Conservation (phyloP, 192 early-diverging fungal species). For the Chytriomyces sp. region DNA sequence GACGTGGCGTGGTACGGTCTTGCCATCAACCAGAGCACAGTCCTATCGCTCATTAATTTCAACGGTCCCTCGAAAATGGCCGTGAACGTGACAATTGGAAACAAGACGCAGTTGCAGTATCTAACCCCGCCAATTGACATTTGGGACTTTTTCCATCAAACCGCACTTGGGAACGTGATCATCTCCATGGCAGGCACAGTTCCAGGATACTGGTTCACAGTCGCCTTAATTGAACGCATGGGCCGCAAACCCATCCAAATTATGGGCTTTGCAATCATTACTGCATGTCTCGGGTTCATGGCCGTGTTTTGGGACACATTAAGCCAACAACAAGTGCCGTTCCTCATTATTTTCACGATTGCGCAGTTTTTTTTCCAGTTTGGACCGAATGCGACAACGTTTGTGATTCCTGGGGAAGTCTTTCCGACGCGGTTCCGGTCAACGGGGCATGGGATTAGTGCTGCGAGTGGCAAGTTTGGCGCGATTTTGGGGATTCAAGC, state of each 20-base stretch:
- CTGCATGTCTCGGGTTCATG: slow-evolving; percentile 68
- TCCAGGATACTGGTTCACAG: slow-evolving; percentile 92
- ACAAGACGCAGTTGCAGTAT: slow-evolving; percentile 36
- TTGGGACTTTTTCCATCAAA: slow-evolving; percentile 59
- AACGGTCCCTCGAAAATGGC: neutral
- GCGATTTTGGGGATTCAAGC: slow-evolving; percentile 61
- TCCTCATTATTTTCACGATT: slow-evolving; percentile 68
- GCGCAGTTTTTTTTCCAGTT: neutral
- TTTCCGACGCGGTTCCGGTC: slow-evolving; percentile 58
- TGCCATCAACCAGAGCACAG: slow-evolving; percentile 28
- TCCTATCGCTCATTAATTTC: slow-evolving; percentile 30
- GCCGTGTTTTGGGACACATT: slow-evolving; percentile 6
- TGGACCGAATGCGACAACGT: no score
- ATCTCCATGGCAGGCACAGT: slow-evolving; percentile 68
- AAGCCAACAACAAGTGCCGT: slow-evolving; percentile 9
- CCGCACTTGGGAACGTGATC: slow-evolving; percentile 81
- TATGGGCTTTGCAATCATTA: slow-evolving; percentile 77
- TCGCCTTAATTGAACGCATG: slow-evolving; percentile 78
- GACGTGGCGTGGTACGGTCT: slow-evolving; percentile 44
- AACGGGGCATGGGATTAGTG: slow-evolving; percentile 72
- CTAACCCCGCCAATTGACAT: slow-evolving; percentile 9
- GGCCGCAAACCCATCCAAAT: slow-evolving; percentile 88
- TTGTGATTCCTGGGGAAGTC: no score
- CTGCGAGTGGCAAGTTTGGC: slow-evolving; percentile 70
- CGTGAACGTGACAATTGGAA: neutral